phyloP scores from a whole-genome alignment of 345 rosid species.

The Anacardium occidentale region DNA sequence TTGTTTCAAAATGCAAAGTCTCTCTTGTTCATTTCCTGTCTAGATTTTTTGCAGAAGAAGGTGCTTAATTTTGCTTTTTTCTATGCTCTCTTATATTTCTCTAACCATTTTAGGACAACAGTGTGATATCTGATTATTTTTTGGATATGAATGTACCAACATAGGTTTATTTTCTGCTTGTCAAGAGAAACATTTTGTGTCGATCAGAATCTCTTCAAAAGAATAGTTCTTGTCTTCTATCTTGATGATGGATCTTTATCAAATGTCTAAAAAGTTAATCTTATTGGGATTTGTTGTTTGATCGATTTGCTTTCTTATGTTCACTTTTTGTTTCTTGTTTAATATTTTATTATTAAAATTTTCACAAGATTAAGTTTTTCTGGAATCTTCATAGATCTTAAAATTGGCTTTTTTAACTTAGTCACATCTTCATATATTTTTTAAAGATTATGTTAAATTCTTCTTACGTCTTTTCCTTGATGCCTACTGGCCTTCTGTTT shows the following conservation, averaged over 20 bases:
- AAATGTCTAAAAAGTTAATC: background rate
- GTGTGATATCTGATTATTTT: background rate
- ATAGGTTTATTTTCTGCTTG: background rate
- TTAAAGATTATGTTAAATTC: background rate
- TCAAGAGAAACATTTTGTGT: background rate
- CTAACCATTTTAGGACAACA: background rate
- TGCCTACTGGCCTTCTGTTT: background rate
- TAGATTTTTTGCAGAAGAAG: conserved; percentile 62
- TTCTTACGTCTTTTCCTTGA: background rate
- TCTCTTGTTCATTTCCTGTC: conserved; percentile 67
- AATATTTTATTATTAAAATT: background rate
- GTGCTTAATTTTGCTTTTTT: conserved; percentile 30
- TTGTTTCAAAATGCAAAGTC: conserved; percentile 55
- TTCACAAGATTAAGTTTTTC: background rate
- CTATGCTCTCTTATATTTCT: conserved; percentile 1
- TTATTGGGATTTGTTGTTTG: background rate
- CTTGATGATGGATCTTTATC: background rate
- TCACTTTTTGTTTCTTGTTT: background rate
- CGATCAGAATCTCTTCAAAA: background rate
- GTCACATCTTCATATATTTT: background rate
- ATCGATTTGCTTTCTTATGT: background rate
- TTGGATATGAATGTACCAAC: background rate
- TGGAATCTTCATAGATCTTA: background rate
- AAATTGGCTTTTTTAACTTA: background rate
- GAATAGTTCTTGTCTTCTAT: background rate